Percentiles rank a stretch among this genome's conserved stretches.
Conservation (phyloP, 257 asterid species). For the Penstemon newberryi region DNA sequence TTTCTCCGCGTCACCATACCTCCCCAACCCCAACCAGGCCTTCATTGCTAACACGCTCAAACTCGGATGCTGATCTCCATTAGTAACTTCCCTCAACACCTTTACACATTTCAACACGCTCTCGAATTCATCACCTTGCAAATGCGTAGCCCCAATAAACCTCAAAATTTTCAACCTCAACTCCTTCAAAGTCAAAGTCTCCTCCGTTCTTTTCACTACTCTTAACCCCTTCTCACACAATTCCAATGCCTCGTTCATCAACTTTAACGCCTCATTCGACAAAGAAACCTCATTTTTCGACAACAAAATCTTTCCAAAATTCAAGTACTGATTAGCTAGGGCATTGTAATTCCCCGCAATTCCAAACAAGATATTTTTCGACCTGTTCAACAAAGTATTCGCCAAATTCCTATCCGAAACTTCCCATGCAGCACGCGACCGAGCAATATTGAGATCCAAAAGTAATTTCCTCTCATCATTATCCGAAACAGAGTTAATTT, state of each 20-base stretch:
- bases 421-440: conserved; percentile 90
- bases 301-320: conserved; percentile 66
- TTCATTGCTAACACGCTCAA: conserved; percentile 94
- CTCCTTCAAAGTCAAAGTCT: conserved; percentile 72
- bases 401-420: conserved; percentile 72
- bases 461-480: conserved; percentile 66
- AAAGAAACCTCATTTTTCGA: conserved; percentile 51
- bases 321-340: conserved; percentile 79
- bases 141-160: conserved; percentile 85
- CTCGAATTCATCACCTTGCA: conserved; percentile 91
- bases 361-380: conserved; percentile 73
- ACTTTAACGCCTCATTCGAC: conserved; percentile 71
- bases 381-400: conserved; percentile 66
- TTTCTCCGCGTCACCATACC: conserved; percentile 85
- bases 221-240: conserved; percentile 88
- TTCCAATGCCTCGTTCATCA: conserved; percentile 89
- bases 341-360: conserved; percentile 54
- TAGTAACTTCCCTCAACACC: conserved; percentile 75
- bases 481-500: conserved; percentile 45
- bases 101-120: conserved; percentile 88
- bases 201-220: conserved; percentile 75
- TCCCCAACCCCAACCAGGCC: conserved; percentile 92
- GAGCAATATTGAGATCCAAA: conserved; percentile 70
- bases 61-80: conserved; percentile 82
- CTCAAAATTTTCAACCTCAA: conserved; percentile 78